These are phyloP conservation scores for Suillus subluteus DNA, from an alignment of 768 basidiomycete genomes.

Conservation along the genomic window DNA sequence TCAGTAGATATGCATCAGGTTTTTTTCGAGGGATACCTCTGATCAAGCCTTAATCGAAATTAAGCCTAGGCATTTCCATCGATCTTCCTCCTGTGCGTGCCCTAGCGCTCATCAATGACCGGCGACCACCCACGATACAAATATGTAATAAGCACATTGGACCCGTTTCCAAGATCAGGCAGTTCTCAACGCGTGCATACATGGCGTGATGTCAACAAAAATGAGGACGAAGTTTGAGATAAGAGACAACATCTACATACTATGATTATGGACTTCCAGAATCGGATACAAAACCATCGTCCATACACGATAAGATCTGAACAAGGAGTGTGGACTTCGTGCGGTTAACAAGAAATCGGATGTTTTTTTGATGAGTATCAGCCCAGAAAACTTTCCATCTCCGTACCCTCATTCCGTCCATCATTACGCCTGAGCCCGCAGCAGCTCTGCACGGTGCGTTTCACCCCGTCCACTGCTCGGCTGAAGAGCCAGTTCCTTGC, in stretches of 20 bases:
- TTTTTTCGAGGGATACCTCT: background rate
- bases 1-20: background rate
- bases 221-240: background rate
- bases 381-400: slow-evolving; percentile 20
- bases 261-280: background rate
- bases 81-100: background rate
- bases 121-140: background rate
- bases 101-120: background rate
- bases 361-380: slow-evolving; percentile 8
- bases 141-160: background rate
- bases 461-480: slow-evolving; percentile 20
- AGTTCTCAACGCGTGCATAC: background rate
- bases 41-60: background rate
- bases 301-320: background rate
- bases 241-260: background rate
- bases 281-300: background rate
- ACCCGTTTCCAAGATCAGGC: background rate
- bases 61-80: background rate
- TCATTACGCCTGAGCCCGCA: slow-evolving; percentile 15
- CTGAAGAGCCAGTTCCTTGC: slow-evolving; percentile 35
- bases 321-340: background rate
- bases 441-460: slow-evolving; percentile 4
- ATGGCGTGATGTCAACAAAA: background rate
- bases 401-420: background rate
- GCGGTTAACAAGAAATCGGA: background rate